A percentile compares a stretch with the other conserved stretches of the same genome.
Conservation (phyloP, 352 stramenopile genomes). For the Phytophthora megakarya region DNA sequence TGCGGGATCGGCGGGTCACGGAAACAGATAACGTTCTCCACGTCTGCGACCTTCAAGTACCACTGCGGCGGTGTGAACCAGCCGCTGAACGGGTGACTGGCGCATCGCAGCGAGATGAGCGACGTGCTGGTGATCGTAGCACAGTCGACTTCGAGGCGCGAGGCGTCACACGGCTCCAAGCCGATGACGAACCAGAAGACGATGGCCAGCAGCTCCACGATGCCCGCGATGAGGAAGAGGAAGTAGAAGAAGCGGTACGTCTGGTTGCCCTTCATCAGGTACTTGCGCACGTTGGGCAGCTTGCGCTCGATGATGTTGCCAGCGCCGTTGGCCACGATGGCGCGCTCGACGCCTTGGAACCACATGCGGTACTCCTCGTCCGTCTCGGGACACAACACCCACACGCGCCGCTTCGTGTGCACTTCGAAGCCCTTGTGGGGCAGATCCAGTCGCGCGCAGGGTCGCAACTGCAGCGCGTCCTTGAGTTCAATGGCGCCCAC, state of each 20-base stretch:
- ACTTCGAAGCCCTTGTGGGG: constrained; percentile 85
- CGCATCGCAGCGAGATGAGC: constrained; percentile 56
- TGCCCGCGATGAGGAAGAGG: constrained; percentile 69
- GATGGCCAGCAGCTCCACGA: constrained; percentile 74
- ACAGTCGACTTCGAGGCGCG: constrained; percentile 57
- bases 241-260: constrained; percentile 86
- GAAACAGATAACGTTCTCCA: constrained; percentile 80
- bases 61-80: constrained; percentile 70
- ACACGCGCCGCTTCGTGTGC: constrained; percentile 84
- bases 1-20: constrained; percentile 76
- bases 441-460: constrained; percentile 78
- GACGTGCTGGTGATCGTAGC: constrained; percentile 65
- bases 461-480: constrained; percentile 83
- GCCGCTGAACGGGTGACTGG: constrained; percentile 55
- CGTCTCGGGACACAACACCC: constrained; percentile 85
- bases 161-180: constrained; percentile 74
- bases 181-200: constrained; percentile 86
- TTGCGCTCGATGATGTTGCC: constrained; percentile 89
- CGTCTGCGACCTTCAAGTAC: constrained; percentile 72
- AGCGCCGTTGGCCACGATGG: constrained; percentile 73
- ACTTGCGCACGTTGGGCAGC: constrained; percentile 88
- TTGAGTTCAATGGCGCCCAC: constrained; percentile 85
- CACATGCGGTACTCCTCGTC: constrained; percentile 89
- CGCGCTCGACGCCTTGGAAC: constrained; percentile 82
- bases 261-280: constrained; percentile 87